Conservation (phyloP, 768 basidiomycete genomes). For the Omphalotus guepiniiformis region DNA sequence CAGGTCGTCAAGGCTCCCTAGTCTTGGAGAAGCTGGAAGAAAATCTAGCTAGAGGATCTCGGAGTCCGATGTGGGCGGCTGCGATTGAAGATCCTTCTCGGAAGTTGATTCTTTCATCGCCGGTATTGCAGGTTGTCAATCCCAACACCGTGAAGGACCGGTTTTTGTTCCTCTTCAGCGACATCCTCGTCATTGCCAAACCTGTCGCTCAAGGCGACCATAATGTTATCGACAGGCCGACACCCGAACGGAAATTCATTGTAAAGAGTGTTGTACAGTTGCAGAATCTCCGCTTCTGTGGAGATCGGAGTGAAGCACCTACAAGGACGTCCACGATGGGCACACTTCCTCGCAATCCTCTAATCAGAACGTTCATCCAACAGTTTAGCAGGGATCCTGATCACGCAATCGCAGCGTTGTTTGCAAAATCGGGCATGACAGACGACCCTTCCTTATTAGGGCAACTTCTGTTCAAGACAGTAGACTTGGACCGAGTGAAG, state of each 20-base stretch:
- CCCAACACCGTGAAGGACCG: conserved; percentile 93
- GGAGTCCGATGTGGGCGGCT: conserved; percentile 54
- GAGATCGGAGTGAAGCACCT: conserved; percentile 63
- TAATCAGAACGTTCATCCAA: conserved; percentile 69
- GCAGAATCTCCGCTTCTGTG: conserved; percentile 59
- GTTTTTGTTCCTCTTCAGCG: conserved; percentile 95
- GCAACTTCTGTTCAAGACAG: conserved; percentile 72
- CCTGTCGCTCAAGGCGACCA: conserved; percentile 68
- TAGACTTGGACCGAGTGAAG: conserved; percentile 76
- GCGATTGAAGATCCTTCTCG: conserved; percentile 83
- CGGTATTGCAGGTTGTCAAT: conserved; percentile 92
- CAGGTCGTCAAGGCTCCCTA: conserved; percentile 41
- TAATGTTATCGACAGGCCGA: conserved; percentile 50
- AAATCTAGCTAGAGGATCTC: conserved; percentile 57
- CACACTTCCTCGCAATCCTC: conserved; percentile 48
- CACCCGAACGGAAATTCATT: conserved; percentile 74
- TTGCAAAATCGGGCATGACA: conserved; percentile 50
- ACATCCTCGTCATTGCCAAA: conserved; percentile 91
- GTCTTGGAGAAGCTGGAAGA: conserved; percentile 72
- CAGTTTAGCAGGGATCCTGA: conserved; percentile 82
- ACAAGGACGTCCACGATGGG: conserved; percentile 35
- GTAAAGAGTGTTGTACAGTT: conserved; percentile 89
- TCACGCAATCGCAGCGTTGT: conserved; percentile 67
- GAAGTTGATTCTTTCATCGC: conserved; percentile 77
- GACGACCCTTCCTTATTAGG: conserved; percentile 77